Conservation (phyloP, 495 filamentous ascomycete species). For the Aspergillus carlsbadensis region DNA sequence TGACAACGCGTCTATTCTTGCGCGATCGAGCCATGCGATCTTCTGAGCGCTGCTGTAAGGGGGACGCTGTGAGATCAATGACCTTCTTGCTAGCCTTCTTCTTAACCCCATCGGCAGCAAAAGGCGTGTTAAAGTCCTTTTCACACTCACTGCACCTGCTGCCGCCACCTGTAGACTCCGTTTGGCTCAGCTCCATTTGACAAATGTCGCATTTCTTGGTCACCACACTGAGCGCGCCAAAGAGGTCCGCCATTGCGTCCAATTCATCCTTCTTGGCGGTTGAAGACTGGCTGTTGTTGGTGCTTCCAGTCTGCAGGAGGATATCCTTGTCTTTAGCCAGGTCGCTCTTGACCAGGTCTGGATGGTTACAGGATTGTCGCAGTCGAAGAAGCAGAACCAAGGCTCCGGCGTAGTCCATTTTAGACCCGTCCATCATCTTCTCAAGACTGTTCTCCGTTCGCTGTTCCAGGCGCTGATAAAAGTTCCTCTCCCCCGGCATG, state of each 20-base stretch:
- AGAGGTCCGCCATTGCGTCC: slow-evolving; percentile 80
- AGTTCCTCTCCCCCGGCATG: slow-evolving; percentile 71
- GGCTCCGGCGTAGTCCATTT: slow-evolving; percentile 77
- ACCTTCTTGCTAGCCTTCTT: slow-evolving; percentile 38
- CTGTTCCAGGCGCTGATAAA: slow-evolving; percentile 80
- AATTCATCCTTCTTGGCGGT: slow-evolving; percentile 58
- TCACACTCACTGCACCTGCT: slow-evolving; percentile 74
- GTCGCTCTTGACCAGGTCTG: slow-evolving; percentile 78
- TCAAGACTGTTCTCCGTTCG: slow-evolving; percentile 84
- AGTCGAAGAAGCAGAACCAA: slow-evolving; percentile 85
- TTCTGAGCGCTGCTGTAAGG: slow-evolving; percentile 20
- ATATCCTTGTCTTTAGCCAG: slow-evolving; percentile 86
- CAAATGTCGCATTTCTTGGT: slow-evolving; percentile 89
- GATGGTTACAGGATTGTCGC: slow-evolving; percentile 92
- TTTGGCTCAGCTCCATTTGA: slow-evolving; percentile 62
- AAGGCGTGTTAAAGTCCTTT: slow-evolving; percentile 55
- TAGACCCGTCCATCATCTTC: slow-evolving; percentile 76
- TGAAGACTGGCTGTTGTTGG: slow-evolving; percentile 42
- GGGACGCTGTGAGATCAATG: slow-evolving; percentile 21
- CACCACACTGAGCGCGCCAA: slow-evolving; percentile 79
- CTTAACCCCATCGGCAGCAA: slow-evolving; percentile 36
- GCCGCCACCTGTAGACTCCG: slow-evolving; percentile 56
- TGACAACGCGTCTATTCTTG: slow-evolving; percentile 52
- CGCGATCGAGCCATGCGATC: slow-evolving; percentile 38
- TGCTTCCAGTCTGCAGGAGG: slow-evolving; percentile 56